These are phyloP conservation scores for Pochonia chlamydosporia DNA, from an alignment of 2,329 filamentous ascomycete genomes.

Conservation along the genomic window DNA sequence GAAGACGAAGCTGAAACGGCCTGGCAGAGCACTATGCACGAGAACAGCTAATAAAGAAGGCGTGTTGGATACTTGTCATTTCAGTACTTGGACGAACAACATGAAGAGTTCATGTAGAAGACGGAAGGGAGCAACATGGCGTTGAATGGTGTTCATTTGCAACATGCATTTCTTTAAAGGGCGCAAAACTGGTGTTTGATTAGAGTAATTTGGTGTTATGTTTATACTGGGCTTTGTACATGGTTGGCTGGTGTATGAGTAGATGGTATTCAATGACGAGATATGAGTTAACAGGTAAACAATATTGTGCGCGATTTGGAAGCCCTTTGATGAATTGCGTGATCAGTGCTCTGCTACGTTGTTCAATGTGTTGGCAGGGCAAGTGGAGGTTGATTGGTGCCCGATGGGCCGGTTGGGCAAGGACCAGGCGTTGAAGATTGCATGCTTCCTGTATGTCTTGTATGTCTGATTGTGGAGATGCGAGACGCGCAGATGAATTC, in stretches of 20 bases:
- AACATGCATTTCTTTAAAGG: neutral
- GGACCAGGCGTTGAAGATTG: neutral
- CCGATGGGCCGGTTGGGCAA: neutral
- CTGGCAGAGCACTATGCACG: constrained; percentile 3
- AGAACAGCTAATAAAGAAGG: neutral
- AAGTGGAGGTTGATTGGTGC: neutral
- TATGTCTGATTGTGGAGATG: neutral
- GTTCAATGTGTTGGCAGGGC: no score
- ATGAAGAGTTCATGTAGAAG: neutral
- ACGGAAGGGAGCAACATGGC: neutral
- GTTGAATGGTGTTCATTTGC: neutral
- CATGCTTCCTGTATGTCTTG: neutral
- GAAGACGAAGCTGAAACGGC: constrained; percentile 10
- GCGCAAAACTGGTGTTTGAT: neutral
- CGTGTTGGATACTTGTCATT: neutral
- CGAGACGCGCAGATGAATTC: neutral
- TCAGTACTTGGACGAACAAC: no score
- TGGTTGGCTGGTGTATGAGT: neutral
- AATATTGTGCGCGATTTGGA: no score
- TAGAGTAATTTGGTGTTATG: neutral
- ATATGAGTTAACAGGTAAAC: neutral
- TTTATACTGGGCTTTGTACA: neutral
- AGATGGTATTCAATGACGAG: neutral
- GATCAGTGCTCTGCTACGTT: no score
- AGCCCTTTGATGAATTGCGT: no score